A percentile compares a stretch with the other conserved stretches of the same genome.
These are phyloP conservation scores for Domatiomyces globalis DNA, from an alignment of 2,329 filamentous ascomycete species.

Conservation along the genomic window DNA sequence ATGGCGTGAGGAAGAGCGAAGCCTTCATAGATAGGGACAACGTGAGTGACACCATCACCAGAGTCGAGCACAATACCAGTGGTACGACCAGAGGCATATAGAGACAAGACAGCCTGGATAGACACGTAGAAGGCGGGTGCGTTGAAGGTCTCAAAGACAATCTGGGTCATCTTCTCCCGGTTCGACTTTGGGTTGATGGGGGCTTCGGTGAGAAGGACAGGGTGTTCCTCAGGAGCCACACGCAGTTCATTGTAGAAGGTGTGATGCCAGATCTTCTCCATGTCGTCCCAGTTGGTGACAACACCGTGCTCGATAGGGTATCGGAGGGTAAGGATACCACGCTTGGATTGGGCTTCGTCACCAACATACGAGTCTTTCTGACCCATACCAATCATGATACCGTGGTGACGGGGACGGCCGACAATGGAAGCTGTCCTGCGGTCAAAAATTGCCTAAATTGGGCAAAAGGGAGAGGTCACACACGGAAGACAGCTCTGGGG, in stretches of 20 bases:
- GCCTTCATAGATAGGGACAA: constrained; percentile 99
- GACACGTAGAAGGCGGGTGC: constrained; percentile 99
- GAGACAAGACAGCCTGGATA: constrained; percentile 96
- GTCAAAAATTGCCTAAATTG: constrained; percentile 2
- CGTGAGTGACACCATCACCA: constrained; percentile 99
- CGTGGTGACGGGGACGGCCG: constrained; percentile 98
- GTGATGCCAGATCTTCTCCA: constrained; percentile 99
- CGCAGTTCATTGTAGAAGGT: constrained; percentile 99
- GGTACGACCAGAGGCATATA: constrained; percentile 99
- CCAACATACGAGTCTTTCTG: constrained; percentile 99
- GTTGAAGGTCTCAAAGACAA: constrained; percentile 99
- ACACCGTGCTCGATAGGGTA: constrained; percentile 99
- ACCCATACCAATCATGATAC: constrained; percentile 99
- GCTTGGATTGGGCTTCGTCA: constrained; percentile 99
- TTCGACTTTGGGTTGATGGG: constrained; percentile 99
- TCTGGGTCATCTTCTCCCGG: constrained; percentile 99
- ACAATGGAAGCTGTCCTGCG: constrained; percentile 74
- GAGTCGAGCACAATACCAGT: constrained; percentile 99
- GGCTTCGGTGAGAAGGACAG: constrained; percentile 95
- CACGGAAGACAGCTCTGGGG: constrained; percentile 99
- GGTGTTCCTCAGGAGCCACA: constrained; percentile 99
- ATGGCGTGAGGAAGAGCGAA: constrained; percentile 99
- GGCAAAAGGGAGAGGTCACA: constrained; percentile 37
- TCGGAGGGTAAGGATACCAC: constrained; percentile 99
- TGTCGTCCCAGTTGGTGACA: constrained; percentile 99